Conservation (phyloP, 768 basidiomycete genomes). For the Phaeolepiota aurea region DNA sequence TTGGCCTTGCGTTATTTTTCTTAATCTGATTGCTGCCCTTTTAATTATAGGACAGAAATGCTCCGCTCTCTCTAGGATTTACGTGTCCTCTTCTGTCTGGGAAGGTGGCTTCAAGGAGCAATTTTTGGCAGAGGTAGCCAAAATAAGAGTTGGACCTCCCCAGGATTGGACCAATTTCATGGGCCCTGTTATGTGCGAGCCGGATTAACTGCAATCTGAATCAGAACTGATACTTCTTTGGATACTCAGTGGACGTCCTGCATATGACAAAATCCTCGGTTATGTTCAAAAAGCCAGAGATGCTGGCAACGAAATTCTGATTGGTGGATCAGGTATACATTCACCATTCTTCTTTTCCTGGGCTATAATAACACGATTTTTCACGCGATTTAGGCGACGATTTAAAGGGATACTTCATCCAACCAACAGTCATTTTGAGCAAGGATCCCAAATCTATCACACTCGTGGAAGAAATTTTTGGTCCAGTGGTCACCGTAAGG, state of each 20-base stretch:
- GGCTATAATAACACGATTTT: neutral
- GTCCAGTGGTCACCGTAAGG: slow-evolving; percentile 83
- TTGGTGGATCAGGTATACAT: slow-evolving; percentile 67
- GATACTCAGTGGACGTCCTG: slow-evolving; percentile 58
- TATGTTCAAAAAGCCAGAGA: slow-evolving; percentile 85
- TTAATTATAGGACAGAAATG: slow-evolving; percentile 78
- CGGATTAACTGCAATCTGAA: slow-evolving; percentile 3
- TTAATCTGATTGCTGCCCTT: neutral
- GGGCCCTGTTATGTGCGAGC: slow-evolving; percentile 87
- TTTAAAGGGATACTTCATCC: slow-evolving; percentile 87
- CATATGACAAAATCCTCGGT: slow-evolving; percentile 78
- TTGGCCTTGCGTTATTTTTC: neutral
- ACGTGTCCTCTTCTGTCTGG: slow-evolving; percentile 88
- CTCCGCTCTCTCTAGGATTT: slow-evolving; percentile 85
- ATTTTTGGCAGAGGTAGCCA: slow-evolving; percentile 64
- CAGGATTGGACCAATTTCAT: slow-evolving; percentile 80
- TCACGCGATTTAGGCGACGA: slow-evolving; percentile 57
- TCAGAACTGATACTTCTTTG: neutral
- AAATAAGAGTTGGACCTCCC: slow-evolving; percentile 78
- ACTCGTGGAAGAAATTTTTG: slow-evolving; percentile 94
- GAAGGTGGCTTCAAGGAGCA: slow-evolving; percentile 76
- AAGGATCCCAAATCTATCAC: slow-evolving; percentile 85
- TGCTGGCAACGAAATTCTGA: slow-evolving; percentile 82
- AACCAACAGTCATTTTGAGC: slow-evolving; percentile 91
- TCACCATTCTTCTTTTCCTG: neutral